Percentiles rank a stretch among this genome's conserved stretches.
phyloP scores from a whole-genome alignment of 768 basidiomycete species.

The Auriscalpium vulgare region DNA sequence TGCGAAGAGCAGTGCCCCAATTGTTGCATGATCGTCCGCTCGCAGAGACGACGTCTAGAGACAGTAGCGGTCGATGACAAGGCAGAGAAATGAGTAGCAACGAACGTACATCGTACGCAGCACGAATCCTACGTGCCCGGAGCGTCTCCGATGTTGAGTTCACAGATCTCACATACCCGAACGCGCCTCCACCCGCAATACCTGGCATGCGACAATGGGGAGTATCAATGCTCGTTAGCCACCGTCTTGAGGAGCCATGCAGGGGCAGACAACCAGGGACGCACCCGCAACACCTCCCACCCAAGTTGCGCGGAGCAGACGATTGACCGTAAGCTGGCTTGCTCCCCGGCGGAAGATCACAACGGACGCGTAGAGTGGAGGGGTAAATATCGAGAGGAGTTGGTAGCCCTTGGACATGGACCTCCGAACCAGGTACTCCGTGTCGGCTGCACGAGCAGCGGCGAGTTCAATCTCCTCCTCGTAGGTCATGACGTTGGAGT shows the following conservation, averaged over 20 bases:
- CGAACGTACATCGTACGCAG: constrained; percentile 49
- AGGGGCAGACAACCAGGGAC: constrained; percentile 5
- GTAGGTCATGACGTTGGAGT: too few relatives aligned
- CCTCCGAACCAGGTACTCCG: constrained; percentile 58
- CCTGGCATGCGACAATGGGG: constrained; percentile 26
- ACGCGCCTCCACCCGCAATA: constrained; percentile 41
- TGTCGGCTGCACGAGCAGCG: constrained; percentile 42
- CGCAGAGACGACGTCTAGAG: constrained; percentile 48
- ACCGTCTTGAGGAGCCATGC: too few relatives aligned
- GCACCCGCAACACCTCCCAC: constrained; percentile 54
- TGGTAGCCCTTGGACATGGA: constrained; percentile 65
- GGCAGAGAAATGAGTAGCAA: background rate
- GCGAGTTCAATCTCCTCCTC: background rate
- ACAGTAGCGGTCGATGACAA: constrained; percentile 1
- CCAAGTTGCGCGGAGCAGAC: constrained; percentile 66
- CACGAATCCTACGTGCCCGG: constrained; percentile 39
- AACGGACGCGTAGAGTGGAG: constrained; percentile 51
- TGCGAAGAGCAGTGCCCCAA: constrained; percentile 58
- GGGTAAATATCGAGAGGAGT: constrained; percentile 51
- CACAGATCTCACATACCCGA: constrained; percentile 54
- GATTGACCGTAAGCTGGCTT: constrained; percentile 49
- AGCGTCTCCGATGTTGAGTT: constrained; percentile 43
- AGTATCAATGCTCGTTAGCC: background rate
- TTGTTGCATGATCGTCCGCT: constrained; percentile 67
- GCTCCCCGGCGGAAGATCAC: constrained; percentile 48